A percentile compares a stretch with the other conserved stretches of the same genome.
phyloP scores from a whole-genome alignment of 495 filamentous ascomycete species.

The Neurospora terricola region DNA sequence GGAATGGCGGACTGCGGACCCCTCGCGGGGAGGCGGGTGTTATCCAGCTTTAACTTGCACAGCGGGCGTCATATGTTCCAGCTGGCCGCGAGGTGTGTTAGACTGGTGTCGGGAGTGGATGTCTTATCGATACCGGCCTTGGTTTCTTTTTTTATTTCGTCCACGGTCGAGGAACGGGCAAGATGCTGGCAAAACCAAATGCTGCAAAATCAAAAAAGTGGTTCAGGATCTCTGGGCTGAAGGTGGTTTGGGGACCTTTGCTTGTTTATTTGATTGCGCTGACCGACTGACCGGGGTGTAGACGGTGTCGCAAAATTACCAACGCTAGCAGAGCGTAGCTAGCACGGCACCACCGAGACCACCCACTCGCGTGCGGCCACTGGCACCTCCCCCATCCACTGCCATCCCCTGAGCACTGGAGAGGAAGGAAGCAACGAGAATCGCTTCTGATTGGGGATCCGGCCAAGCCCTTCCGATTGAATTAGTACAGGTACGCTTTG shows the following conservation, averaged over 20 bases:
- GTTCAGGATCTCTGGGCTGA: constrained; percentile 9
- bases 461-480: not conserved
- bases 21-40: not conserved
- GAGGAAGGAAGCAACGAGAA: not conserved
- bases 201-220: not conserved
- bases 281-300: constrained; percentile 5
- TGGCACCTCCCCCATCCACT: not conserved
- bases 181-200: not conserved
- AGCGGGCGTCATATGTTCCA: constrained; percentile 17
- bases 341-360: not conserved
- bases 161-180: not conserved
- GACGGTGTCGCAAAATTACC: constrained; percentile 28
- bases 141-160: not conserved
- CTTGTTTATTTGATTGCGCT: constrained; percentile 33
- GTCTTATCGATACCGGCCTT: not conserved
- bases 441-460: not conserved
- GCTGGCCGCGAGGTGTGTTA: constrained; percentile 2
- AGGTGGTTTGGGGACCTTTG: constrained; percentile 9
- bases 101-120: not conserved
- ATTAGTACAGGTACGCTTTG: not conserved
- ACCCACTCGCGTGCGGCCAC: not conserved
- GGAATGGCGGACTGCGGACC: not conserved
- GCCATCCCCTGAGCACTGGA: constrained; percentile 18
- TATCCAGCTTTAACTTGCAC: constrained; percentile 10
- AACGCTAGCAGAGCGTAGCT: constrained; percentile 11